Evolutionary conservation across 2,329 filamentous ascomycete species (phyloP), one percentile per base, ranked within the genome.

Genomic region (Didymella exigua): DNA sequence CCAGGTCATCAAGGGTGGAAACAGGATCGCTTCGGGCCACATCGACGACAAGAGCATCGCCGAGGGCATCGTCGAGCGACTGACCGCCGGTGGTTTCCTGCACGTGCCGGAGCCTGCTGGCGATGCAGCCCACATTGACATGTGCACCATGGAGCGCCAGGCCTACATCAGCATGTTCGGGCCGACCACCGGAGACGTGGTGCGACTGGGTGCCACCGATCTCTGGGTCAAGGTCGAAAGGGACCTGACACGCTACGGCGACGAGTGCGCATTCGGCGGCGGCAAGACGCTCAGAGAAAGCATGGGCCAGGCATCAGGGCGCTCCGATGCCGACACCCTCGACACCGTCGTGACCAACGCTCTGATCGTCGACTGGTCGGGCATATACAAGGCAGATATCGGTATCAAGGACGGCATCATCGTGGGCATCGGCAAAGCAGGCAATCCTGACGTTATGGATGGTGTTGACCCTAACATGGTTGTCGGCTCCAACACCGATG

Each of bases 401-500:
- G 93, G 93, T 24, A 87, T 98, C 74, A 96, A 96, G 75, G 77
- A 92, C 63, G 93, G 93, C 2, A 73, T 89, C 33, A 97, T 98
- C 67, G 87, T 88, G 24, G 93, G 86, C 0, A 93, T 98, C 64
- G 93, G 93, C 56, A 97, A 98, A 77, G 91, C 93, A 14, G 93
- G 93, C 18, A 98, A 97, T 68, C 93, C 93, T n/a, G 93, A 98
- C 76, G 86, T 96, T 41, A 97, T 97, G 93, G 89, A 95, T 27
- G 90, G 90, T 4, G 91, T 98, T 6, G 81, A 88, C 55, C 81
- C 86, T 0, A 82, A 86, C 51, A 86, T 98, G 86, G 79, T 96
- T 1, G 86, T 97, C 9, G 93, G 93, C 10, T 89, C 88, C 60
- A 91, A 89, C 63, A 98, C 93, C 0, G 93, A 98, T 79, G 91